Percentiles rank a stretch among this genome's conserved stretches.
phyloP scores from a whole-genome alignment of 306 rosid species.

The Lathyrus sativus region DNA sequence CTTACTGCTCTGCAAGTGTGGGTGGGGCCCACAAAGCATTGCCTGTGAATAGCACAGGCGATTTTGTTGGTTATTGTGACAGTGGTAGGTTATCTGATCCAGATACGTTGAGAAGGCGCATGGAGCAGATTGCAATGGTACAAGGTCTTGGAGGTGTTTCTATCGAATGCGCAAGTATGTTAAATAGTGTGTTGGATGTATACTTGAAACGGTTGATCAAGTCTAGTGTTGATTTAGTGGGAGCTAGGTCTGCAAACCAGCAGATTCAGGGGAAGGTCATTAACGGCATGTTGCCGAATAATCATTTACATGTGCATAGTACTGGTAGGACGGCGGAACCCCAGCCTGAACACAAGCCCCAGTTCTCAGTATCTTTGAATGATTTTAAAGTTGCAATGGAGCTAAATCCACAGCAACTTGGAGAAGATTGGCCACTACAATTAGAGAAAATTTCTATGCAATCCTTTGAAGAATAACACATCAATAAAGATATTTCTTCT shows the following conservation, averaged over 20 bases:
- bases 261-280: constrained; percentile 72
- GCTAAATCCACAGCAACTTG: constrained; percentile 91
- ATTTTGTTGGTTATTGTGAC: constrained; percentile 58
- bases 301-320: constrained; percentile 61
- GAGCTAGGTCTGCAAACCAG: constrained; percentile 61
- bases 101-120: constrained; percentile 75
- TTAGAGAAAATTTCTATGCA: constrained; percentile 86
- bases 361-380: constrained; percentile 57
- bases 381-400: constrained; percentile 98
- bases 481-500: constrained; percentile 38
- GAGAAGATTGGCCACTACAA: constrained; percentile 93
- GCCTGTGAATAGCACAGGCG: constrained; percentile 55
- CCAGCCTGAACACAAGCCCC: constrained; percentile 52
- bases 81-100: constrained; percentile 71
- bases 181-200: constrained; percentile 71
- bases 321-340: constrained; percentile 52
- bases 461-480: constrained; percentile 64
- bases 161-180: constrained; percentile 68
- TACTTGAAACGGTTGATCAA: constrained; percentile 82
- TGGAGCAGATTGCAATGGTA: constrained; percentile 85
- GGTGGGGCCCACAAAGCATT: constrained; percentile 84
- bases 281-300: constrained; percentile 82
- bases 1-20: constrained; percentile 68
- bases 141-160: constrained; percentile 88
- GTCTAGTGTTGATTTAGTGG: constrained; percentile 80